Base-by-base conservation (phyloP, 1,284 basidiomycete species). In the Farysia itapuensis region DNA sequence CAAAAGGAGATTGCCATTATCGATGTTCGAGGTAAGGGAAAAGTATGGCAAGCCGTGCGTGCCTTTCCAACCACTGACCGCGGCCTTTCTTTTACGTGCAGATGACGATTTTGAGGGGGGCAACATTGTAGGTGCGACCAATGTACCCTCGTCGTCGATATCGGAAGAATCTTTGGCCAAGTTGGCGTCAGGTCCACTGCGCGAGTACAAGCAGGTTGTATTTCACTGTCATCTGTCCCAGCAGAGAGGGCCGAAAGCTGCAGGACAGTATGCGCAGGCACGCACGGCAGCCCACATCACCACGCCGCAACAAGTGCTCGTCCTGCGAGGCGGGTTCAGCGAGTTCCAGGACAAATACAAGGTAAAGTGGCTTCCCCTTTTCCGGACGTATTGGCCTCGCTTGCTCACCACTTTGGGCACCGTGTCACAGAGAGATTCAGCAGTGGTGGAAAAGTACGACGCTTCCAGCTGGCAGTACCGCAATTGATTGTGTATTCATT, bases 171-270 rank as follows among this genome's bases (percentile, higher is more conserved):
- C 25, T 9, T 64, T 78, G 1, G 23, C 60, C 22, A 57, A 68
- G 8, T 53, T 78, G 11, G 65, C 75, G 1, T 36, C 51, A 22
- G 64, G 54, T 15, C 50, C 59, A 5, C 45, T 75, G 12, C 43
- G 59, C 28, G 47, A 59, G 26, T 67, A 65, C 41, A 63, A 63
- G 34, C 53, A 64, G 15, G 76, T 78, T 28, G 61, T 78, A 20
- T 78, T 78, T 39, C 77, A 78, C 52, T 78, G 78, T 39, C 54
- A 70, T 7, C 58, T 78, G 3, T 74, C 70, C 20, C 77, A 77
- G 45, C 41, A 60, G 54, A 57, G 71, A 7, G 78, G 77, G 1
- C 78, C 78, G 0, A 78, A 76, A 26, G 68, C 76, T 0, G 78
- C 78, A 1, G 59, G 75, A 2, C 67, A 75, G 38, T 78, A 77